Evolutionary conservation across 192 early-diverging fungal species (phyloP), one percentile per base, ranked within the genome.

Genomic region (Entomortierella beljakovae): DNA sequence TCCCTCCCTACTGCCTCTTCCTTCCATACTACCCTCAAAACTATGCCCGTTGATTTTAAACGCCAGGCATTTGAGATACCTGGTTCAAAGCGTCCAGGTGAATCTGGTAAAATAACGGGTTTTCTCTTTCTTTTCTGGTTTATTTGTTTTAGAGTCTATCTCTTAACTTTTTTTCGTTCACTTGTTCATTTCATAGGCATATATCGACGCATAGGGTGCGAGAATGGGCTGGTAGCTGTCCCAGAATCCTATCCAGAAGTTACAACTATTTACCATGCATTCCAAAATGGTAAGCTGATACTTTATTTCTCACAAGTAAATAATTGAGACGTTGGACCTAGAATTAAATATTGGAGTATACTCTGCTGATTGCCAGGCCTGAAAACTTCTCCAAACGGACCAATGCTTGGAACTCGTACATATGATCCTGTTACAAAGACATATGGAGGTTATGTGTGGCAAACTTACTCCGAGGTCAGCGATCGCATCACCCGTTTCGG

Each of bases 381-480:
- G 26, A 86, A 77, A 48, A 53, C 56, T 4, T 79, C 74, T 42
- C 80, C 84, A 46, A 82, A 89, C 60, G 67, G 73, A 46, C 86
- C 86, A n/a, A 88, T 84, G 48, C 65, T 94, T 2, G 93, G 91
- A 29, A 80, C 80, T 55, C 90, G 93, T 50, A 40, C 81, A 1
- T 84, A 84, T 50, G 83, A 91, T 64, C 69, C 79, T 16, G 68
- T 79, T 6, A 85, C 90, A 18, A 84, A 87, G 62, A 80, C 77
- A 28, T 88, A 83, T 82, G 93, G 87, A 48, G 80, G 73, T 7
- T 95, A 87, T 81, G 80, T 84, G 23, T 95, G 92, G 92, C 79
- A 89, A 57, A 91, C 91, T 1, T 95, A 93, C 63, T 76, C 70
- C 23, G 81, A 93, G 57, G 87, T 87, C 25, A 82, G 66, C 52